These are phyloP conservation scores for Rhodosporidiobolus sp. DNA, from an alignment of 768 basidiomycete genomes.

Conservation along the genomic window DNA sequence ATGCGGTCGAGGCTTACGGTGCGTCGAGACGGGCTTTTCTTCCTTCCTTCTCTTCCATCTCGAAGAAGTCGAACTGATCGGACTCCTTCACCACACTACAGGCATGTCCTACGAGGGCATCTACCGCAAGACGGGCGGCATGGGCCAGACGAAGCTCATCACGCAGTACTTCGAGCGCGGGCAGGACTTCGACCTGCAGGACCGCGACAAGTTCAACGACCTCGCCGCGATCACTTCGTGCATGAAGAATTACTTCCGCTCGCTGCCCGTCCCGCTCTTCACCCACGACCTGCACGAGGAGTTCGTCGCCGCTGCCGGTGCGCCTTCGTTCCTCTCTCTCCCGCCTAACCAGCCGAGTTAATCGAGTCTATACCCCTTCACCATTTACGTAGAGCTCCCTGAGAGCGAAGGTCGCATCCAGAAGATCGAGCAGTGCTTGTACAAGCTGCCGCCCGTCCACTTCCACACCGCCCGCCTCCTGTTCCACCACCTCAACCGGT, in stretches of 20 bases:
- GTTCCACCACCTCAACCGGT: slow-evolving; percentile 86
- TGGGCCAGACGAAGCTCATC: slow-evolving; percentile 84
- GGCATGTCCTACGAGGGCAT: slow-evolving; percentile 96
- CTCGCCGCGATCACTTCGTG: slow-evolving; percentile 92
- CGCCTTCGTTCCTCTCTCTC: slow-evolving; percentile 32
- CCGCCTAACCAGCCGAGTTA: too few relatives aligned
- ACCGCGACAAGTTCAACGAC: slow-evolving; percentile 89
- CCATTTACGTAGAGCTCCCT: slow-evolving; percentile 22
- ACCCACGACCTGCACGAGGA: slow-evolving; percentile 87
- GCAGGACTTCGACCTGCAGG: slow-evolving; percentile 76
- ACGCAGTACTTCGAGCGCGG: slow-evolving; percentile 92
- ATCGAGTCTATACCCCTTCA: too few relatives aligned
- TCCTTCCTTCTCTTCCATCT: background rate
- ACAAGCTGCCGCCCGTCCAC: slow-evolving; percentile 77
- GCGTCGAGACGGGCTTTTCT: slow-evolving; percentile 45
- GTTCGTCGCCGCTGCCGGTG: slow-evolving; percentile 72
- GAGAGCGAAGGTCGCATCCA: slow-evolving; percentile 37
- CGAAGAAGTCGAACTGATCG: background rate
- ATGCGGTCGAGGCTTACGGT: slow-evolving; percentile 85
- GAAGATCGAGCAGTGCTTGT: slow-evolving; percentile 65
- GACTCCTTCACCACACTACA: slow-evolving; percentile 44
- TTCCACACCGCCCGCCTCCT: slow-evolving; percentile 76
- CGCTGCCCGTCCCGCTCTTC: slow-evolving; percentile 83
- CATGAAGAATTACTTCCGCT: slow-evolving; percentile 91
- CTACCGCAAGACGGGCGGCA: slow-evolving; percentile 95